Base-by-base conservation (phyloP, 345 rosid genomes). In the Salix arbutifolia region DNA sequence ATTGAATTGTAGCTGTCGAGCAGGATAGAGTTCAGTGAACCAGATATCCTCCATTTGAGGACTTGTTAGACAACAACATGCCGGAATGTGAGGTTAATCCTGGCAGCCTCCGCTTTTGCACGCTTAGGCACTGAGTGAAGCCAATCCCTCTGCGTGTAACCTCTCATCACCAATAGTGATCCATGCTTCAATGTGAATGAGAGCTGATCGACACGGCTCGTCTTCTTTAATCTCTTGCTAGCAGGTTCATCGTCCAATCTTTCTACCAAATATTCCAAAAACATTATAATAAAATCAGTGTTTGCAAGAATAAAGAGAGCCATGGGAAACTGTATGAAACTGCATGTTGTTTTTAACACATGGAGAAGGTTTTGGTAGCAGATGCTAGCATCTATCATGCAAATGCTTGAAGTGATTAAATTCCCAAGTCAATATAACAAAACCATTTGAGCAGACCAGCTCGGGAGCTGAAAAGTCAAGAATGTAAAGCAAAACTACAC, bases 141-240 rank as follows among this genome's bases (percentile, higher is more conserved):
- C 98, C 98, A 94, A 44, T 94, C 97, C 74, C 93, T 89, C 78
- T 91, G 98, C 8, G 92, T 90, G 84, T 92, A 78, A 19, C 97
- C 97, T 62, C 87, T 90, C 98, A 94, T 94, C 73, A 92, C 90
- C 50, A 94, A 73, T 65, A 94, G 77, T 1, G 97, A 91, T 79
- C 97, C 98, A 66, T 92, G 97, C 86, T 91, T 94, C 72, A 94
- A 46, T 5, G 70, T 77, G 74, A 92, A 92, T 25, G 83, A 78
- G 14, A 82, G 90, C 64, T 88, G 96, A 81, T 90, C 85, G 12
- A 35, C 74, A 33, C 13, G 23, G 73, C 19, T 79, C 77, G 73
- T 89, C 65, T 38, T 86, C 80, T 85, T 92, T 21, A 79, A 46
- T 72, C 93, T 83, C 89, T 94, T 94, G 52, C 75, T 81, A 1